A percentile compares a stretch with the other conserved stretches of the same genome.
phyloP scores from a whole-genome alignment of 805 yeast genomes.

The Suhomyces faveliae region DNA sequence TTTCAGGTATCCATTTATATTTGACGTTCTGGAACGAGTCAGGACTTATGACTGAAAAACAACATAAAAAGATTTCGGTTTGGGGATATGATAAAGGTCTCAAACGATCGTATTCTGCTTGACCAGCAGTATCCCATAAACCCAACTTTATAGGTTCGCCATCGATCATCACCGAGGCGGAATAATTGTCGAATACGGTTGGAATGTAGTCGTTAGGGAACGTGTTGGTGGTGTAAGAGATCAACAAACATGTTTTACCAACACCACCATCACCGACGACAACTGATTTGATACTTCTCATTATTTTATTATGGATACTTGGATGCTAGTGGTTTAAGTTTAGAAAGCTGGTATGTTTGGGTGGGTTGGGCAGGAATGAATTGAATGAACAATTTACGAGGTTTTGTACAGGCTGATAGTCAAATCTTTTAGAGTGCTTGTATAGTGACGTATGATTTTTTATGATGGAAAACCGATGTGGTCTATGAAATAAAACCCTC shows the following conservation, averaged over 20 bases:
- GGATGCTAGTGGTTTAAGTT: background rate
- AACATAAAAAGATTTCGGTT: conserved; percentile 81
- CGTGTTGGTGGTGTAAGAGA: conserved; percentile 87
- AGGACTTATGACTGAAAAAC: conserved; percentile 83
- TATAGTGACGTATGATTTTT: background rate
- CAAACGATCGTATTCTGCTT: conserved; percentile 84
- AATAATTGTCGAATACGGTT: conserved; percentile 89
- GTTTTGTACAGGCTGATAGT: too few relatives aligned
- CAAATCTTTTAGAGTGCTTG: background rate
- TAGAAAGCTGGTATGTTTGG: background rate
- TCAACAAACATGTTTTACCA: conserved; percentile 86
- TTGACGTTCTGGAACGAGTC: conserved; percentile 77
- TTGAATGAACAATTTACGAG: background rate
- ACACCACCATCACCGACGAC: conserved; percentile 97
- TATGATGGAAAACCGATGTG: background rate
- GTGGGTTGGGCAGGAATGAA: background rate
- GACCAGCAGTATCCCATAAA: conserved; percentile 96
- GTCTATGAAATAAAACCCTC: background rate
- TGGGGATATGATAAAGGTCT: conserved; percentile 91
- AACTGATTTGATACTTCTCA: conserved; percentile 89
- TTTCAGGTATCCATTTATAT: conserved; percentile 78
- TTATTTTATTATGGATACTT: conserved; percentile 17
- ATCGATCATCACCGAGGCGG: conserved; percentile 81
- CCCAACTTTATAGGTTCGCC: conserved; percentile 82
- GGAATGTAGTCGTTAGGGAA: conserved; percentile 94